Conservation (phyloP, 2,329 filamentous ascomycete genomes). For the Penicillium sclerotiorum region DNA sequence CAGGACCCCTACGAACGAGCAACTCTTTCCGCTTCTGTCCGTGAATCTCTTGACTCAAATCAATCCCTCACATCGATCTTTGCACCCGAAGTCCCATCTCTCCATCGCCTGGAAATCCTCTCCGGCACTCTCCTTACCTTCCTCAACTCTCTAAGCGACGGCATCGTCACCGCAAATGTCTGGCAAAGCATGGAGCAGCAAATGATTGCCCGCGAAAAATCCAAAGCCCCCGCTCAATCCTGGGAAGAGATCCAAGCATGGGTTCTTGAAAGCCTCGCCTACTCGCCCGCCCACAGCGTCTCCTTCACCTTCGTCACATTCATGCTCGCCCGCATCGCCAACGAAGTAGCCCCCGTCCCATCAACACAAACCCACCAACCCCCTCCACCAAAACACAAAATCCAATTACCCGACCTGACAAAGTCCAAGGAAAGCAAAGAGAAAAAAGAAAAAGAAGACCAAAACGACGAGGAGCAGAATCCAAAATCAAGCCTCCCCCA, state of each 20-base stretch:
- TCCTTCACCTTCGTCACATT: conserved; percentile 85
- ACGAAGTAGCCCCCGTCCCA: conserved; percentile 54
- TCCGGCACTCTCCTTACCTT: conserved; percentile 74
- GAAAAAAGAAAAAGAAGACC: neutral
- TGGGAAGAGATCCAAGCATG: conserved; percentile 61
- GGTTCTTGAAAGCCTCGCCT: conserved; percentile 73
- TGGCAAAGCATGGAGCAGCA: conserved; percentile 71
- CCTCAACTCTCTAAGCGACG: conserved; percentile 73
- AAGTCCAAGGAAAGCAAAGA: neutral
- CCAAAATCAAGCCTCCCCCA: conserved; percentile 10
- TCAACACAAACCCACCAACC: conserved; percentile 15
- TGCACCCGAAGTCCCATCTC: conserved; percentile 61
- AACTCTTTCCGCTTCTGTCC: conserved; percentile 47
- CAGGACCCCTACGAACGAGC: conserved; percentile 45
- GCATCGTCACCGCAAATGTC: conserved; percentile 69
- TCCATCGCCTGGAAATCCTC: conserved; percentile 74
- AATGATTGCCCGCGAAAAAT: conserved; percentile 53
- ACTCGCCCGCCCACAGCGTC: conserved; percentile 78
- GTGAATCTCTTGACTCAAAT: conserved; percentile 74
- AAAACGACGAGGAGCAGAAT: neutral
- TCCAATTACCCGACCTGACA: neutral
- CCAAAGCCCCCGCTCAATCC: conserved; percentile 50
- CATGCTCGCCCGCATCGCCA: conserved; percentile 66
- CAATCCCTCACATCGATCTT: conserved; percentile 63
- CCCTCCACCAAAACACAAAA: conserved; percentile 6